Evolutionary conservation across 768 basidiomycete genomes (phyloP).

Genomic region (Lactarius quietus): DNA sequence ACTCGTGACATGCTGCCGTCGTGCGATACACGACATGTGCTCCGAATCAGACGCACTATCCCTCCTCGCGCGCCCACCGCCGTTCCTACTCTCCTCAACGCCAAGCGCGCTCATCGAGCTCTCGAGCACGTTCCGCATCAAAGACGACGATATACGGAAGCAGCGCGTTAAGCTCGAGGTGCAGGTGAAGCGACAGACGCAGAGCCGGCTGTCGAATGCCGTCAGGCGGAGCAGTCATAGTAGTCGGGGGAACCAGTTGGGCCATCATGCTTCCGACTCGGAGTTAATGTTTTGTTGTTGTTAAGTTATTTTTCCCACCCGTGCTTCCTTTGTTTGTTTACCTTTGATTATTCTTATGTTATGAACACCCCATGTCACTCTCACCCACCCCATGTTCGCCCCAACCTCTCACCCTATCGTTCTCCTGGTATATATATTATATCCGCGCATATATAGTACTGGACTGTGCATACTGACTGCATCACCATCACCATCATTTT

Average conservation of each 20-base stretch:
- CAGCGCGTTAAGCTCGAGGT: slow-evolving; percentile 72
- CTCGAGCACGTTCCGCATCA: slow-evolving; percentile 62
- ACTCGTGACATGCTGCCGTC: slow-evolving; percentile 57
- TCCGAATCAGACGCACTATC: slow-evolving; percentile 47
- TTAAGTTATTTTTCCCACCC: too few species aligned
- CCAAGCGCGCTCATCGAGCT: slow-evolving; percentile 63
- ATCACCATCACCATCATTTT: background rate
- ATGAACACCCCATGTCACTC: too few species aligned
- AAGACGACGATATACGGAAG: slow-evolving; percentile 76
- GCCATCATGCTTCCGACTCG: slow-evolving; percentile 31
- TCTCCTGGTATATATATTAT: background rate
- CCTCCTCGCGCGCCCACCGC: slow-evolving; percentile 49
- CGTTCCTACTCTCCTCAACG: slow-evolving; percentile 50
- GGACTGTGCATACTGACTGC: background rate
- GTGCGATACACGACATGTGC: slow-evolving; percentile 49
- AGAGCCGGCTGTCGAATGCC: slow-evolving; percentile 31
- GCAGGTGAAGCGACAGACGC: slow-evolving; percentile 60
- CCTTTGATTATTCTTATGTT: background rate
- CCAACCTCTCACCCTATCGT: background rate
- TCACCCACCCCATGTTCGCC: too few species aligned
- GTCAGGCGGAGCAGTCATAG: slow-evolving; percentile 1
- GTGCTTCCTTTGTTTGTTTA: too few species aligned
- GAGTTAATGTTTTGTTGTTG: background rate
- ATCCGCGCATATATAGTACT: background rate
- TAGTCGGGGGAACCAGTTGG: too few species aligned